These are phyloP conservation scores for Verticillium zaregamsianum DNA, from an alignment of 2,329 filamentous ascomycete genomes.

Conservation along the genomic window DNA sequence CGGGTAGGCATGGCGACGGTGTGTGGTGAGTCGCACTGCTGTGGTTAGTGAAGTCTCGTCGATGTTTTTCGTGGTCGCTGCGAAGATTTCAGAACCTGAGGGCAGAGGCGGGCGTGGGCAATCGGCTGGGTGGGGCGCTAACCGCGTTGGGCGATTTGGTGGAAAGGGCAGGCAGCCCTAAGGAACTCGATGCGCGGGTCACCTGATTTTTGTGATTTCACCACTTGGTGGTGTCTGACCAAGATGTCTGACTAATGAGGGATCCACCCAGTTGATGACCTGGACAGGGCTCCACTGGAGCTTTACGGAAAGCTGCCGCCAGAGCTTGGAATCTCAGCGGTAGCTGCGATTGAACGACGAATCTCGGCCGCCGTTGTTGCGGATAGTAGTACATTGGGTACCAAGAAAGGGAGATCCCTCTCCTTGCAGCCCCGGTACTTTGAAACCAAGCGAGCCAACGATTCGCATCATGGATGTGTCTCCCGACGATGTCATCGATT, in stretches of 20 bases:
- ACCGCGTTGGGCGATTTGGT: conserved; percentile 29
- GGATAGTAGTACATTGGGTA: too few relatives aligned
- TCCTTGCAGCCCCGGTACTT: too few relatives aligned
- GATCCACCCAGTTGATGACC: background rate
- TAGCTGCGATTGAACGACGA: too few relatives aligned
- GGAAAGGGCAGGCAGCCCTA: conserved; percentile 39
- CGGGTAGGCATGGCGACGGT: conserved; percentile 67
- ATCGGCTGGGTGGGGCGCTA: conserved; percentile 23
- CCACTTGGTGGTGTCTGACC: background rate
- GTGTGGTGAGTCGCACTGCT: conserved; percentile 24
- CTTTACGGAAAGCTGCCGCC: background rate
- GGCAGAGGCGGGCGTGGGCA: conserved; percentile 17
- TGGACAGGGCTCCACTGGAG: background rate
- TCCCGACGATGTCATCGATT: conserved; percentile 42
- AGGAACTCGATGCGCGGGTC: conserved; percentile 13
- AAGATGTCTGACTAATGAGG: background rate
- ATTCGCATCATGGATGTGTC: background rate
- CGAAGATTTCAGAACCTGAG: background rate
- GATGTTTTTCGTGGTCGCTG: conserved; percentile 27
- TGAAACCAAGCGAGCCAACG: background rate
- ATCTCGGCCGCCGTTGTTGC: too few relatives aligned
- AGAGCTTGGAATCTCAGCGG: too few relatives aligned
- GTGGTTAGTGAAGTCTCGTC: conserved; percentile 18
- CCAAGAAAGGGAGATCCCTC: too few relatives aligned
- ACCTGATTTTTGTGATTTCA: background rate